A percentile compares a stretch with the other conserved stretches of the same genome.
Conservation (phyloP, 2,329 filamentous ascomycete species). For the Microdochium paspali region DNA sequence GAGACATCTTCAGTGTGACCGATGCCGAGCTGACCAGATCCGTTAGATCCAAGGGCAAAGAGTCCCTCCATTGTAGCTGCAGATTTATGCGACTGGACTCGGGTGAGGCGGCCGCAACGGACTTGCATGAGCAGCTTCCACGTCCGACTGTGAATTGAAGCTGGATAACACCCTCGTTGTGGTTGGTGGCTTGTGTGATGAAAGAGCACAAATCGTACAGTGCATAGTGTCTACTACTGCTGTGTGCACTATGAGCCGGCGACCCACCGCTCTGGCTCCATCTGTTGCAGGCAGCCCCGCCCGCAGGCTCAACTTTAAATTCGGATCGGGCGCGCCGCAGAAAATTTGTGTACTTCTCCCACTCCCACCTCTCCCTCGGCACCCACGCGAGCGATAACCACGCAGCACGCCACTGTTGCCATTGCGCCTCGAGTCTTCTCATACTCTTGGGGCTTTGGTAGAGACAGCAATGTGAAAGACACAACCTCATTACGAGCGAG, state of each 20-base stretch:
- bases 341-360: neutral
- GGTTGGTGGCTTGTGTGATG: no score
- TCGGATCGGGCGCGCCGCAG: neutral
- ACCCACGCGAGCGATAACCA: neutral
- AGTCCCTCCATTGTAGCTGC: conserved; percentile 37
- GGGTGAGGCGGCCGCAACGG: neutral
- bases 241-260: neutral
- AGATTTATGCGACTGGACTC: neutral
- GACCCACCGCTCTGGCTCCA: neutral
- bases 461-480: neutral
- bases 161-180: no score
- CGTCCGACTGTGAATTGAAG: no score
- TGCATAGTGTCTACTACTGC: no score
- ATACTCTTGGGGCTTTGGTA: neutral
- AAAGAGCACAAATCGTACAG: no score
- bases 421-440: neutral
- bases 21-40: conserved; percentile 63
- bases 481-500: neutral
- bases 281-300: neutral
- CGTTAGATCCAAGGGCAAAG: conserved; percentile 68
- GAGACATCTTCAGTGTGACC: conserved; percentile 64
- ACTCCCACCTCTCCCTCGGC: neutral
- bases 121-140: no score
- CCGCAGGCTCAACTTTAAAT: neutral
- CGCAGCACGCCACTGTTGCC: neutral